phyloP scores from a whole-genome alignment of 805 yeast species.

The Maudiozyma turicensis region DNA sequence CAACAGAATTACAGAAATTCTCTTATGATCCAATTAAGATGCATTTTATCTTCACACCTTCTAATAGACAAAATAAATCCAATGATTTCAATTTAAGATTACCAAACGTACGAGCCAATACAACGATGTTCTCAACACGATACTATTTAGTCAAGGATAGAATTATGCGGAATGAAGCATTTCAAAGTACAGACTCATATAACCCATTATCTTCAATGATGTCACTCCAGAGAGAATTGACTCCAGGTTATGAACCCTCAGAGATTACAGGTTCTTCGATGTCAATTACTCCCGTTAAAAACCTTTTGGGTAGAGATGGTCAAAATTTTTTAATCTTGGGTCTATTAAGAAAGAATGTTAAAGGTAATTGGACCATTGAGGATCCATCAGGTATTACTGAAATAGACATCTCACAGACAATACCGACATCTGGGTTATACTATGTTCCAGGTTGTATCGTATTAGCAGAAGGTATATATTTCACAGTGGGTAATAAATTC shows the following conservation, averaged over 20 bases:
- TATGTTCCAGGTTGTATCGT: constrained; percentile 69
- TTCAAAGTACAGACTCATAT: constrained; percentile 36
- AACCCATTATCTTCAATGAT: constrained; percentile 30
- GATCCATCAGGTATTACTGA: constrained; percentile 72
- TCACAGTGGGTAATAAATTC: constrained; percentile 55
- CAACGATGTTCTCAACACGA: constrained; percentile 42
- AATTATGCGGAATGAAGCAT: constrained; percentile 63
- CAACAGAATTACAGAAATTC: constrained; percentile 54
- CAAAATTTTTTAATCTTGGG: constrained; percentile 72
- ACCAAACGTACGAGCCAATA: constrained; percentile 24
- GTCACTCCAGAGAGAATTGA: constrained; percentile 14
- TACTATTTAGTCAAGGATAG: constrained; percentile 61
- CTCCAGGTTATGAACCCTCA: constrained; percentile 6
- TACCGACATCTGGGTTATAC: constrained; percentile 54
- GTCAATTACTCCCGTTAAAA: constrained; percentile 64
- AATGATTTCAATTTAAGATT: constrained; percentile 12
- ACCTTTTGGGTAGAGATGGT: constrained; percentile 78
- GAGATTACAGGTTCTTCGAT: constrained; percentile 8
- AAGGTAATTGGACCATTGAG: constrained; percentile 67
- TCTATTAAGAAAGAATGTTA: constrained; percentile 48
- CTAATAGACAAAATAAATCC: constrained; percentile 6
- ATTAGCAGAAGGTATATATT: constrained; percentile 77
- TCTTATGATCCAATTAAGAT: constrained; percentile 51
- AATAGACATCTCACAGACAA: constrained; percentile 52
- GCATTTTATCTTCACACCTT: constrained; percentile 40